phyloP scores from a whole-genome alignment of 441 rosid genomes.

The Jatropha podagrica region DNA sequence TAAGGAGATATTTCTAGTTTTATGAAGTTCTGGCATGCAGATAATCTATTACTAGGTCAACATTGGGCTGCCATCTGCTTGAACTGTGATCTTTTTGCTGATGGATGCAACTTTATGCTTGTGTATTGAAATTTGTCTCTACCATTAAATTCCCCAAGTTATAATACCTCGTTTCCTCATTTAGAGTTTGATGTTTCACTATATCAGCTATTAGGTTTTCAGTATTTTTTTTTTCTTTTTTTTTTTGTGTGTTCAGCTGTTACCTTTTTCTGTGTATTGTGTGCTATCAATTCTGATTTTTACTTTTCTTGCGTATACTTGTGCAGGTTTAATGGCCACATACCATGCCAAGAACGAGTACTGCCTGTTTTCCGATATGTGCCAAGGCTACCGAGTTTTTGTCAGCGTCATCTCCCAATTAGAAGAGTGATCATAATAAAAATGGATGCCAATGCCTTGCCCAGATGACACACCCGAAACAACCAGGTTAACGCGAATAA shows the following conservation, averaged over 20 bases:
- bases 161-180: neutral
- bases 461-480: neutral
- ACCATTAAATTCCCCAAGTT: neutral
- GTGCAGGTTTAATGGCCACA: slow-evolving; percentile 86
- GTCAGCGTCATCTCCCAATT: slow-evolving; percentile 67
- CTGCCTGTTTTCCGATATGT: slow-evolving; percentile 85
- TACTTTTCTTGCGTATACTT: neutral
- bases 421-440: slow-evolving; percentile 47
- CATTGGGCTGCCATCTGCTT: too few species aligned
- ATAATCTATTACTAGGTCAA: neutral
- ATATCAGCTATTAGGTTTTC: neutral
- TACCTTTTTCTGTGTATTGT: neutral
- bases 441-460: neutral
- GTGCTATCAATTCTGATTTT: neutral
- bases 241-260: neutral
- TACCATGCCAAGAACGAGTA: slow-evolving; percentile 96
- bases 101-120: neutral
- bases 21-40: neutral
- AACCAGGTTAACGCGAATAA: too few species aligned
- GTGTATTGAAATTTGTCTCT: neutral
- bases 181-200: neutral
- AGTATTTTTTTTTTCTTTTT: neutral
- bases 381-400: slow-evolving; percentile 79
- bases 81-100: neutral
- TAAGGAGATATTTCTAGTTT: neutral